These are phyloP conservation scores for Hyphopichia pseudoburtonii DNA, from an alignment of 1,139 yeast species.

Conservation along the genomic window DNA sequence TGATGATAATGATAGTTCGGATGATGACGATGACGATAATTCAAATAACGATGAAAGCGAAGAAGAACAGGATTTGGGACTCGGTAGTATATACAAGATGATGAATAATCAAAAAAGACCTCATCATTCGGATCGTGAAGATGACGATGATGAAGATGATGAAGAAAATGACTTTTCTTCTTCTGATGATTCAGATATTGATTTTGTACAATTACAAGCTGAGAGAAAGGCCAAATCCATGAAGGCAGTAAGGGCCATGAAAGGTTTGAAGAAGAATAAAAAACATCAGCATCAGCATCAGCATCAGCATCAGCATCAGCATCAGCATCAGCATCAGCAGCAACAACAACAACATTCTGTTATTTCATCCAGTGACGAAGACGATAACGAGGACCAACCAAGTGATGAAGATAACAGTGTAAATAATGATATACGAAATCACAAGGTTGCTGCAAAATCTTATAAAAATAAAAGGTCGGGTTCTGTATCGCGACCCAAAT, in stretches of 20 bases:
- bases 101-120: slow-evolving; percentile 8
- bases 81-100: slow-evolving; percentile 23
- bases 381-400: background rate
- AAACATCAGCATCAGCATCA: slow-evolving; percentile 9
- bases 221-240: slow-evolving; percentile 58
- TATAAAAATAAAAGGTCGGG: slow-evolving; percentile 13
- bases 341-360: slow-evolving; percentile 6
- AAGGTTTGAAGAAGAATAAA: slow-evolving; percentile 10
- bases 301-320: slow-evolving; percentile 5
- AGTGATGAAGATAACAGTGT: background rate
- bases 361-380: background rate
- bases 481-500: slow-evolving; percentile 25
- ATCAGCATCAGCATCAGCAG: slow-evolving; percentile 3
- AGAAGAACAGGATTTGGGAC: slow-evolving; percentile 4
- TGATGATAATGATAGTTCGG: slow-evolving; percentile 3
- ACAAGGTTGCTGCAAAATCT: background rate
- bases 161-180: slow-evolving; percentile 41
- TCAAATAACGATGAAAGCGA: slow-evolving; percentile 9
- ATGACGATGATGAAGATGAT: slow-evolving; percentile 34
- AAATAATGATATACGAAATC: background rate
- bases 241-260: slow-evolving; percentile 51
- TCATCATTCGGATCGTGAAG: slow-evolving; percentile 14
- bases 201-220: slow-evolving; percentile 68
- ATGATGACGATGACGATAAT: slow-evolving; percentile 12
- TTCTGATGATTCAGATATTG: slow-evolving; percentile 67